Conservation (phyloP, 2,329 filamentous ascomycete species). For the Nemania diffusa region DNA sequence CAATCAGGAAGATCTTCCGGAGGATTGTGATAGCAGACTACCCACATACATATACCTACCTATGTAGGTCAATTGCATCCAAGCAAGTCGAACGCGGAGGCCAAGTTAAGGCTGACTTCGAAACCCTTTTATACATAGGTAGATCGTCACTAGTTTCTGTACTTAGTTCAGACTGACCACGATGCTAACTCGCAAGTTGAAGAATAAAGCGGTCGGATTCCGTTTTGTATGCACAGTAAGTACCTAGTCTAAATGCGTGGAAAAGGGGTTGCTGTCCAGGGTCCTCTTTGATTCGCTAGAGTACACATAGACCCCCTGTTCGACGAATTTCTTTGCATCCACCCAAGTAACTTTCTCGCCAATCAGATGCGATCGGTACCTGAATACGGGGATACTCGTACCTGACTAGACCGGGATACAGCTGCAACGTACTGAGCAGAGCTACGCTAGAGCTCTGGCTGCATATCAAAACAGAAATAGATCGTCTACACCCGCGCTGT, state of each 20-base stretch:
- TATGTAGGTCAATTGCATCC: conserved; percentile 4
- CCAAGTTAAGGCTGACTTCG: conserved; percentile 4
- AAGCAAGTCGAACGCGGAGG: not conserved
- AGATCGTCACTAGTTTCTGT: not conserved
- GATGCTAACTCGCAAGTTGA: no score
- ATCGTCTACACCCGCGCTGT: conserved; percentile 6
- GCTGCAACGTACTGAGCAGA: not conserved
- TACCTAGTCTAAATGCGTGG: conserved; percentile 18
- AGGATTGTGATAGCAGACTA: not conserved
- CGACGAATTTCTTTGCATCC: conserved; percentile 20
- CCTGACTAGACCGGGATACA: conserved; percentile 19
- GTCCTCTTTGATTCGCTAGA: conserved; percentile 19
- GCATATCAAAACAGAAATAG: conserved; percentile 34
- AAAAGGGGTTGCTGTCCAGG: conserved; percentile 32
- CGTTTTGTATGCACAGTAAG: not conserved
- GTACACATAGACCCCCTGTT: conserved; percentile 7
- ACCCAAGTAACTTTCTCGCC: not conserved
- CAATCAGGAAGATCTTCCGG: conserved; percentile 11
- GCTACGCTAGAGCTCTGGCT: conserved; percentile 19
- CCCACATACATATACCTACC: no score
- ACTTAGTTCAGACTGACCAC: no score
- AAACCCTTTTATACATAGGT: not conserved
- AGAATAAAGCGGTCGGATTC: no score
- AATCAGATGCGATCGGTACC: conserved; percentile 28
- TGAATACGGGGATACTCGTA: conserved; percentile 23